These are phyloP conservation scores for Moesziomyces parantarcticus DNA, from an alignment of 1,284 basidiomycete species.

Conservation along the genomic window DNA sequence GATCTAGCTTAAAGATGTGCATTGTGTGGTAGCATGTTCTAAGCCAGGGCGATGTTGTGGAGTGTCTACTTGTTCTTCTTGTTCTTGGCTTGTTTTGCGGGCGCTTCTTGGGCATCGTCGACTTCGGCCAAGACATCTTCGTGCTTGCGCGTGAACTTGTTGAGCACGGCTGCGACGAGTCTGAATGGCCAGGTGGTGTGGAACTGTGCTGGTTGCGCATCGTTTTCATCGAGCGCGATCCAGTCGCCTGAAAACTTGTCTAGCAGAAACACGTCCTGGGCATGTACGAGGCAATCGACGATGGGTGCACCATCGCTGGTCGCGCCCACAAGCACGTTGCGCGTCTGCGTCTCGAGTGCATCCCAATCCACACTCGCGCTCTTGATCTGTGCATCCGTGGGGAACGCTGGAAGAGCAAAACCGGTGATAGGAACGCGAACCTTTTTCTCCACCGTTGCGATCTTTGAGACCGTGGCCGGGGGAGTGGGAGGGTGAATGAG, in stretches of 20 bases:
- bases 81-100: not conserved
- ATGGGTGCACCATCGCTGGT: constrained; percentile 23
- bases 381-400: constrained; percentile 15
- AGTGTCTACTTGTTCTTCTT: constrained; percentile 26
- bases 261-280: constrained; percentile 35
- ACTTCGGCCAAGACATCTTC: constrained; percentile 30
- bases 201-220: constrained; percentile 24
- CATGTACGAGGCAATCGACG: constrained; percentile 55
- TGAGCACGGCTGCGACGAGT: constrained; percentile 25
- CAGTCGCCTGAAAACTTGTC: constrained; percentile 53
- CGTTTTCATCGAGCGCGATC: constrained; percentile 49
- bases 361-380: constrained; percentile 57
- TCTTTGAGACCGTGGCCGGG: constrained; percentile 6
- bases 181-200: constrained; percentile 47
- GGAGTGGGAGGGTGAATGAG: constrained; percentile 2
- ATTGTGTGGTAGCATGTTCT: not conserved
- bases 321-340: constrained; percentile 25
- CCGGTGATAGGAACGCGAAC: constrained; percentile 59
- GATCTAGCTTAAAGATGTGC: not conserved
- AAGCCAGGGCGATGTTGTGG: not conserved
- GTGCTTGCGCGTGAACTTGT: constrained; percentile 20
- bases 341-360: constrained; percentile 48
- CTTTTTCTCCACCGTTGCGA: constrained; percentile 51
- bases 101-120: constrained; percentile 5
- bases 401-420: constrained; percentile 54